Evolutionary conservation across 179 eudicot genomes (phyloP).

Genomic region (Amaranthus tricolor): DNA sequence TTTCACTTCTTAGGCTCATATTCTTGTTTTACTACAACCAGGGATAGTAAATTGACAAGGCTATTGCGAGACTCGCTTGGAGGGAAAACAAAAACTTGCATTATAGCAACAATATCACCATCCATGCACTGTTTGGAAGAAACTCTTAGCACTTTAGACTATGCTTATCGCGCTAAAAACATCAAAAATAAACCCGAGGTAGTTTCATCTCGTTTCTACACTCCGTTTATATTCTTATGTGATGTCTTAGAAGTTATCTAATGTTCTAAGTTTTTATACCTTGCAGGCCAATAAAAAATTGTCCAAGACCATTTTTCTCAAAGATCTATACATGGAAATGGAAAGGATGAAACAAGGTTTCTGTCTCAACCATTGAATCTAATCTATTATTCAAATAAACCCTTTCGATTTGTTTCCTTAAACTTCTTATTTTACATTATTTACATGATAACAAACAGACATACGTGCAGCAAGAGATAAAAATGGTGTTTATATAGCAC

Average conservation of each 20-base stretch:
- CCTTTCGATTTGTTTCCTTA: not conserved
- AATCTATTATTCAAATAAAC: not conserved
- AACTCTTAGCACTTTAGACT: conserved; percentile 75
- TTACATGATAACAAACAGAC: conserved; percentile 31
- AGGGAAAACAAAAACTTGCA: conserved; percentile 74
- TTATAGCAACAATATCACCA: conserved; percentile 67
- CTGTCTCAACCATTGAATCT: not conserved
- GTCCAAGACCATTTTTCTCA: conserved; percentile 72
- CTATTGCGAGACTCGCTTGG: conserved; percentile 70
- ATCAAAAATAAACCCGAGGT: conserved; percentile 83
- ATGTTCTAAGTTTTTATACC: not conserved
- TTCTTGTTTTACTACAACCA: conserved; percentile 22
- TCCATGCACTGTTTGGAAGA: conserved; percentile 59
- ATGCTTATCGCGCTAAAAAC: conserved; percentile 70
- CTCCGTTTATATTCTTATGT: conserved; percentile 10
- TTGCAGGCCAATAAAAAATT: conserved; percentile 77
- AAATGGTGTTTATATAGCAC: conserved; percentile 81
- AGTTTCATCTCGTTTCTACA: conserved; percentile 5
- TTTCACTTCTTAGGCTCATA: not conserved
- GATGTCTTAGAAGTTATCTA: not conserved
- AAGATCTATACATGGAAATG: conserved; percentile 73
- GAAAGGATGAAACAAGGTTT: conserved; percentile 90
- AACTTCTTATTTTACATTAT: not conserved
- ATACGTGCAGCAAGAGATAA: conserved; percentile 88
- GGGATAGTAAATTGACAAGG: conserved; percentile 81